phyloP scores from a whole-genome alignment of 495 filamentous ascomycete genomes.

The Xylaria grammica region DNA sequence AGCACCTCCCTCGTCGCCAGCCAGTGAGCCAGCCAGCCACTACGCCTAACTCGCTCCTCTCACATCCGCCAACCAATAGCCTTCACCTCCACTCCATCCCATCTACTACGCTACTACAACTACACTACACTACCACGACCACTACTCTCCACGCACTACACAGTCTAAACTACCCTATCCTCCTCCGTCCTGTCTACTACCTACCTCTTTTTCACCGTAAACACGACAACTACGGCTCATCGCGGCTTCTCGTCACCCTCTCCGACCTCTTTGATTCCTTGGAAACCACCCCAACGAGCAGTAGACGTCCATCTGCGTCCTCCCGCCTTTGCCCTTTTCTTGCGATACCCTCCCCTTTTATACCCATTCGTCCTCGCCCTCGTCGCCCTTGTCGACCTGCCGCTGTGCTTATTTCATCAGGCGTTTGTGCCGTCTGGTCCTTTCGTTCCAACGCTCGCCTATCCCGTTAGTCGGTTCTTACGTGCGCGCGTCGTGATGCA shows the following conservation, averaged over 20 bases:
- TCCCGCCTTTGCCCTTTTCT: slow-evolving; percentile 26
- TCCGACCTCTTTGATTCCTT: slow-evolving; percentile 19
- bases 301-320: slow-evolving; percentile 5
- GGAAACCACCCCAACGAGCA: slow-evolving; percentile 14
- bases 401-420: slow-evolving; percentile 39
- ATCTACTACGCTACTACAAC: too few species aligned
- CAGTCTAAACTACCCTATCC: slow-evolving; percentile 15
- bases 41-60: slow-evolving; percentile 15
- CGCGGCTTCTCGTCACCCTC: slow-evolving; percentile 18
- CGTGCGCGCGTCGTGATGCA: slow-evolving; percentile 27
- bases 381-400: slow-evolving; percentile 32
- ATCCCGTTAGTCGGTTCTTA: slow-evolving; percentile 25
- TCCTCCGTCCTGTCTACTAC: slow-evolving; percentile 13
- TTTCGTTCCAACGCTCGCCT: slow-evolving; percentile 29
- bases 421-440: slow-evolving; percentile 38
- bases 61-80: not conserved
- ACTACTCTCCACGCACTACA: slow-evolving; percentile 18
- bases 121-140: too few species aligned
- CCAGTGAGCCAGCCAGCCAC: slow-evolving; percentile 17
- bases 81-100: not conserved
- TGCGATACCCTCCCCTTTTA: slow-evolving; percentile 40
- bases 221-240: slow-evolving; percentile 25
- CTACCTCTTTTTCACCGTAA: slow-evolving; percentile 16
- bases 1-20: too few species aligned
- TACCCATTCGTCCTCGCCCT: slow-evolving; percentile 28